Base-by-base conservation (phyloP, 2,329 filamentous ascomycete species). In the Penicillium concentricum region DNA sequence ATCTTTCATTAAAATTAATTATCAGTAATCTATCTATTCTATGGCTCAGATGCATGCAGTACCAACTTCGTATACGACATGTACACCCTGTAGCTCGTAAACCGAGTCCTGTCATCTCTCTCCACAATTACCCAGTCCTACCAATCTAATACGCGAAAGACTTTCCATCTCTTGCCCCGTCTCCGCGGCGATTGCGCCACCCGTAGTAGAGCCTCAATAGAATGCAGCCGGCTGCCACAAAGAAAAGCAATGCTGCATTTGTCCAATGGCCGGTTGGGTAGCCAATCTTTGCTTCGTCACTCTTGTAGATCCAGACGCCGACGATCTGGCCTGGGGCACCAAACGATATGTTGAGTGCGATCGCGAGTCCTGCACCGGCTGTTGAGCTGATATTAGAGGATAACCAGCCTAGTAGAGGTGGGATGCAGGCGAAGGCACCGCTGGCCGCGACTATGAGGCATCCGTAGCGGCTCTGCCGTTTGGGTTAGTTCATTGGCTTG, bases 281-380 rank as follows among this genome's bases (percentile, higher is more conserved):
- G 0, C 88, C 87, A 10, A 63, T 73, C 22, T 74, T 70, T 18
- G 80, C 81, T 70, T 91, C 86, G 12, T 82, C 74, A 1, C 82
- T 78, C 67, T 87, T 87, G 73, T 90, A 90, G 59, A 89, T 90
- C 87, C 87, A 91, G 1, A 89, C 86, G 0, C 87, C 88, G 0
- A 85, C 82, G 39, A 91, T 90, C 70, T 90, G 87, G 0, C 88
- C 87, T 0, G 87, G 79, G 0, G 86, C 87, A 0, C 86, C 87
- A 47, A 88, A 80, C 2, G 84, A 85, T 16, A 90, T 83, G 60
- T 90, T 90, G 59, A 91, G 73, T 0, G 87, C 88, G 54, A 90
- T 87, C 2, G 87, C 87, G 12, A 91, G 78, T 0, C 87, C 87
- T 0, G 84, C 83, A 0, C 86, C 81, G 0, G 84, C 83, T 0